phyloP scores from a whole-genome alignment of 2,329 filamentous ascomycete genomes.

The Ophiostoma tasmaniense region DNA sequence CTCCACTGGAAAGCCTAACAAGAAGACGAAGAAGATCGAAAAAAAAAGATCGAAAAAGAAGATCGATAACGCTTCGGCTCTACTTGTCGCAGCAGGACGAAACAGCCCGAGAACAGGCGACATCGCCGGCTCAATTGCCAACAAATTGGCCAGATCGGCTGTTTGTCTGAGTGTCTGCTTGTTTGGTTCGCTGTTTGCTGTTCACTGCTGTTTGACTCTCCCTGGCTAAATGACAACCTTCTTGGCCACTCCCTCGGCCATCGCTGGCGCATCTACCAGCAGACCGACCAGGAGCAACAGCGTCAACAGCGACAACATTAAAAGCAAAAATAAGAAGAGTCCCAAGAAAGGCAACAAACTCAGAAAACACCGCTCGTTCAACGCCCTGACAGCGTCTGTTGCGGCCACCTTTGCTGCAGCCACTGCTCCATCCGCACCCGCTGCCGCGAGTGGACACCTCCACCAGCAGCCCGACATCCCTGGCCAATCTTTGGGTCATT shows the following conservation, averaged over 20 bases:
- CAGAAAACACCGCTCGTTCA: not conserved
- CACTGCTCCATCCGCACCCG: not conserved
- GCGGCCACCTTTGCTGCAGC: slow-evolving; percentile 10
- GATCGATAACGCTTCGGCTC: not conserved
- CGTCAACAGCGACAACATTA: not conserved
- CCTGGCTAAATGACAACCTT: slow-evolving; percentile 16
- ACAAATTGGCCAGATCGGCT: slow-evolving; percentile 2
- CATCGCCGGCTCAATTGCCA: not conserved
- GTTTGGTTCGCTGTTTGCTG: too few relatives aligned
- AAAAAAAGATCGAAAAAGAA: not conserved
- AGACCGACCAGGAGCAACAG: slow-evolving; percentile 9
- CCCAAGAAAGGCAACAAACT: not conserved
- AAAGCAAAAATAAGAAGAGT: not conserved
- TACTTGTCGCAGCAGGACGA: not conserved
- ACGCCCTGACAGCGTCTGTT: slow-evolving; percentile 5
- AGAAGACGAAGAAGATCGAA: not conserved
- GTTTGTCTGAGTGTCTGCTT: not conserved
- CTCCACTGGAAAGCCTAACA: slow-evolving; percentile 6
- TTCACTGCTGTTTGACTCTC: not conserved
- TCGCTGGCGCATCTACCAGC: slow-evolving; percentile 8
- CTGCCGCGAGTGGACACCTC: slow-evolving; percentile 13
- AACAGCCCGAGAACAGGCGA: not conserved
- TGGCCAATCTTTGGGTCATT: slow-evolving; percentile 10
- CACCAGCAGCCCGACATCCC: slow-evolving; percentile 11
- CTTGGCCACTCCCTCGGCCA: slow-evolving; percentile 4